Conservation (phyloP, 2,329 filamentous ascomycete species). For the Scolecobasidium constrictum region DNA sequence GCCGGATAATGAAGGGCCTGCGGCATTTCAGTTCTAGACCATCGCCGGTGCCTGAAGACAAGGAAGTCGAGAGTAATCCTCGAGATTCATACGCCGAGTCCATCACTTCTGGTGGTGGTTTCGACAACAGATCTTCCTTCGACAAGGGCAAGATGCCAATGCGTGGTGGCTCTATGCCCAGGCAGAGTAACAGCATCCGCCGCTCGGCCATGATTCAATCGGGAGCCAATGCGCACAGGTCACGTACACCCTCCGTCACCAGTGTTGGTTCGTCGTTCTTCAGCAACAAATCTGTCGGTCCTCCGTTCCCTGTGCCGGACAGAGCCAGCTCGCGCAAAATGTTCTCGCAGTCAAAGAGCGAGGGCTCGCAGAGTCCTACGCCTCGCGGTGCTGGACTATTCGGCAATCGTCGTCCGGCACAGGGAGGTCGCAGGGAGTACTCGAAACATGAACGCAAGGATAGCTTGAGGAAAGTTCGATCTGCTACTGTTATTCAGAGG, state of each 20-base stretch:
- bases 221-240: constrained; percentile 57
- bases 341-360: constrained; percentile 52
- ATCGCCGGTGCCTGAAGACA: constrained; percentile 32
- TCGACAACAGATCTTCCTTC: constrained; percentile 18
- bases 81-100: neutral
- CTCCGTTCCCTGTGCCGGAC: constrained; percentile 86
- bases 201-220: constrained; percentile 72
- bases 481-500: constrained; percentile 61
- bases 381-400: constrained; percentile 28
- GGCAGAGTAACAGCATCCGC: constrained; percentile 49
- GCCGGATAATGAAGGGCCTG: constrained; percentile 38
- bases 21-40: constrained; percentile 27
- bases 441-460: constrained; percentile 43
- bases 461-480: constrained; percentile 71
- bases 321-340: constrained; percentile 76
- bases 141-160: constrained; percentile 1
- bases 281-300: constrained; percentile 30
- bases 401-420: constrained; percentile 21
- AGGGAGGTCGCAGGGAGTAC: constrained; percentile 8
- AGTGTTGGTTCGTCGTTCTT: constrained; percentile 36
- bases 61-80: constrained; percentile 17
- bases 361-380: constrained; percentile 70
- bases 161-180: neutral
- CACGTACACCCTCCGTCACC: constrained; percentile 54
- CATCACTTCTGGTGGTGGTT: constrained; percentile 2